Conservation (phyloP, 768 basidiomycete species). For the Peribolospora baueri region DNA sequence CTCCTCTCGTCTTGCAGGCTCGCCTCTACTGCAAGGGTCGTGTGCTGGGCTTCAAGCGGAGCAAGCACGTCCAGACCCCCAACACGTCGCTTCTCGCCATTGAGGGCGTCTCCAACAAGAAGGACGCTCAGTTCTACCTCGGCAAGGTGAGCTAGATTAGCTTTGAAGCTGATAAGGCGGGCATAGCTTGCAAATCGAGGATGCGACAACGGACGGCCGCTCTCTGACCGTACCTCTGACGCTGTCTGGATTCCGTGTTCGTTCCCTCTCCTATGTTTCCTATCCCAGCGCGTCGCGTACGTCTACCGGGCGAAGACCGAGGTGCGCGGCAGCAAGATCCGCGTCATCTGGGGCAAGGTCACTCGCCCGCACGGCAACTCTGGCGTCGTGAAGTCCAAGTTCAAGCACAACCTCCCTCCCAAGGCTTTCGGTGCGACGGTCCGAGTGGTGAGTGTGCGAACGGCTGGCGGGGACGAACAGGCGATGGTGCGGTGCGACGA, state of each 20-base stretch:
- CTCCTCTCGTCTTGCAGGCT: too few species aligned
- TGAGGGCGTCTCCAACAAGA: conserved; percentile 78
- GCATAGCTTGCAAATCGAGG: neutral
- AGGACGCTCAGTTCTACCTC: conserved; percentile 92
- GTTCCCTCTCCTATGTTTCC: conserved; percentile 2
- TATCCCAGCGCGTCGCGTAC: conserved; percentile 63
- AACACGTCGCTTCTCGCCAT: conserved; percentile 93
- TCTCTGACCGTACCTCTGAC: neutral
- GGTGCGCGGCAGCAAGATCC: conserved; percentile 78
- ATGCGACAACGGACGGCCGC: neutral
- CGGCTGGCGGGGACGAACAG: too few species aligned
- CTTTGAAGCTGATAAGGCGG: neutral
- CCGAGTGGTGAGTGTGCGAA: conserved; percentile 44
- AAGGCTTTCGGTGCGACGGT: conserved; percentile 78
- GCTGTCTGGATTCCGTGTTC: neutral
- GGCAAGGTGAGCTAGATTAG: conserved; percentile 49
- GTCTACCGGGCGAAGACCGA: conserved; percentile 94
- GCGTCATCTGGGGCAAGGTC: conserved; percentile 73
- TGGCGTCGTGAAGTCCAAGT: conserved; percentile 93
- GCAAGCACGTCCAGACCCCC: conserved; percentile 84
- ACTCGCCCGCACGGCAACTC: conserved; percentile 32
- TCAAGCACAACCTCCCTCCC: conserved; percentile 81
- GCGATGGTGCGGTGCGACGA: neutral
- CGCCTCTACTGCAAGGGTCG: conserved; percentile 89
- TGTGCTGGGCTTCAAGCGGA: conserved; percentile 92